Evolutionary conservation across 768 basidiomycete species (phyloP), one percentile per base, ranked within the genome.

Genomic region (Trametes cinnabarina): DNA sequence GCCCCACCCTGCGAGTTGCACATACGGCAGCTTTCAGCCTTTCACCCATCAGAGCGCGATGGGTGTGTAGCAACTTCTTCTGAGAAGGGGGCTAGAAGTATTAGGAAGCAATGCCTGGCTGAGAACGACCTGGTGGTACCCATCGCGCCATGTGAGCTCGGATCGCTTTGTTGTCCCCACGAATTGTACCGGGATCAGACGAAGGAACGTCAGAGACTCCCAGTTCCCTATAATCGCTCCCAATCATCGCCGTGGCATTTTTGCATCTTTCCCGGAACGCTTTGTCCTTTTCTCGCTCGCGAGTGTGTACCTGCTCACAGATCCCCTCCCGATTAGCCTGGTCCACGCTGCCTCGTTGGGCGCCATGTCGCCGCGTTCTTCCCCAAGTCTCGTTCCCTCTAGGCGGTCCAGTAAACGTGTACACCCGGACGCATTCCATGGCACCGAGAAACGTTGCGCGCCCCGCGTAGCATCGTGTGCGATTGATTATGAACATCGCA

Each of bases 171-270:
- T 44, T 37, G 39, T 35, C 49, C 26, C 23, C 40, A 51, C 40
- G 46, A 48, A 42, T 37, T 34, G 51, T 60, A 53, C 52, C 58
- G 53, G 55, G 52, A 60, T 55, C 58, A 53, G 46, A 54, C 43
- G 40, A 58, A 57, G 26, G 35, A 46, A 47, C 44, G 57, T 58
- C 58, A 54, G 39, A 26, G 46, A n/a, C n/a, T n/a, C n/a, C n/a
- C n/a, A n/a, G n/a, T n/a, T n/a, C n/a, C n/a, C n/a, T n/a, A n/a
- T n/a, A n/a, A n/a, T n/a, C n/a, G n/a, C 50, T 55, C 52, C 47
- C 58, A 60, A 60, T 55, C 52, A 49, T 53, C 57, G 28, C 57
- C 47, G 57, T 58, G 57, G 57, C 57, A 51, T 52, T 35, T 44
- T 37, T 41, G 37, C 20, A 17, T 39, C 44, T 51, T 23, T 30